phyloP scores from a whole-genome alignment of 2,329 filamentous ascomycete genomes.

The Colletotrichum filicis region DNA sequence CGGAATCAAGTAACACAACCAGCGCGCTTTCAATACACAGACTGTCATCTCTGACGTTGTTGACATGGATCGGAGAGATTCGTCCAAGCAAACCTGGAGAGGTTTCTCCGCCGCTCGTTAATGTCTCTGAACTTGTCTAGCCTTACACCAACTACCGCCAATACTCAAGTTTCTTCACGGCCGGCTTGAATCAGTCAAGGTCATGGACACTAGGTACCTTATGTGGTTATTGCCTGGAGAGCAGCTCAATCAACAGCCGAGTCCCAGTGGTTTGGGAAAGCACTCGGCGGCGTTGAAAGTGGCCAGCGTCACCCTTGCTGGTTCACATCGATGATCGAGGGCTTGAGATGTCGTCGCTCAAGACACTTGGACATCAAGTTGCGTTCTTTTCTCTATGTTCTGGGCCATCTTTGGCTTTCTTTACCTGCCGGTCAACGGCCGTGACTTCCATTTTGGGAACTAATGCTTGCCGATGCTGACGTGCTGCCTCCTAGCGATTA shows the following conservation, averaged over 20 bases:
- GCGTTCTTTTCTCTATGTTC: not conserved
- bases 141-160: not conserved
- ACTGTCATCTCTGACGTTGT: not conserved
- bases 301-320: slow-evolving; percentile 14
- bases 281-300: not conserved
- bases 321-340: slow-evolving; percentile 1
- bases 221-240: not conserved
- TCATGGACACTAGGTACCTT: not conserved
- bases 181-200: not conserved
- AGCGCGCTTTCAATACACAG: not conserved
- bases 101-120: not conserved
- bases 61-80: not conserved
- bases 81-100: not conserved
- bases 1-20: not conserved
- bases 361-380: not conserved
- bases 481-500: not conserved
- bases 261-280: slow-evolving; percentile 4
- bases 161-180: not conserved
- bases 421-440: not conserved
- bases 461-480: not conserved
- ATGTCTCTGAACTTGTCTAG: not conserved
- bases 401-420: not conserved
- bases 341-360: not conserved
- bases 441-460: not conserved
- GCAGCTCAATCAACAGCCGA: not conserved